Evolutionary conservation across 441 rosid species (phyloP).

Genomic region (Brassica hybrid): DNA sequence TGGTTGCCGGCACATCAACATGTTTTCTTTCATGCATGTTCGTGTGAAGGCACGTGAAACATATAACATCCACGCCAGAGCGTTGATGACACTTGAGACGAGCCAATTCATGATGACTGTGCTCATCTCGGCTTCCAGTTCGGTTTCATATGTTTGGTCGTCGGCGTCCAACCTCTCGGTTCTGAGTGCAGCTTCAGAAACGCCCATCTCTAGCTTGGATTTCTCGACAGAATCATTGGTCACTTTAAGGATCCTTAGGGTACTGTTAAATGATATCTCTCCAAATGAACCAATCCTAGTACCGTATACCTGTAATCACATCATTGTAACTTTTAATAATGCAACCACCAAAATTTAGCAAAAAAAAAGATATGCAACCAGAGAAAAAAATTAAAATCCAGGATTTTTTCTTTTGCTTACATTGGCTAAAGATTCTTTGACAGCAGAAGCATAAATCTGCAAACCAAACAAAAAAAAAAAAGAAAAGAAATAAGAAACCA

Average conservation of each 20-base stretch:
- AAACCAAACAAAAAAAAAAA: not conserved
- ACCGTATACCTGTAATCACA: slow-evolving; percentile 70
- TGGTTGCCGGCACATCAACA: slow-evolving; percentile 61
- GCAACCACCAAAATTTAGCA: not conserved
- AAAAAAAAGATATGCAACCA: not conserved
- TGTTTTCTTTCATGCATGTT: slow-evolving; percentile 50
- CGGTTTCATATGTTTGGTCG: slow-evolving; percentile 46
- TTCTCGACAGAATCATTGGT: slow-evolving; percentile 59
- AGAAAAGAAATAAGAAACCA: not conserved
- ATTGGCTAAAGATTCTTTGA: slow-evolving; percentile 6
- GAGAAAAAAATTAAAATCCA: not conserved
- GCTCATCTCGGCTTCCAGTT: slow-evolving; percentile 55
- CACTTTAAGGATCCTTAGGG: slow-evolving; percentile 46
- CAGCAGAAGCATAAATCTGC: slow-evolving; percentile 4
- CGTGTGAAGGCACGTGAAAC: slow-evolving; percentile 74
- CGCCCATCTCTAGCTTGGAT: slow-evolving; percentile 69
- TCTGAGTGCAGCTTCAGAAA: slow-evolving; percentile 65
- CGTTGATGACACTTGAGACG: slow-evolving; percentile 70
- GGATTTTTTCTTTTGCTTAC: not conserved
- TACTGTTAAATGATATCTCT: slow-evolving; percentile 82
- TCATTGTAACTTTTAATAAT: not conserved
- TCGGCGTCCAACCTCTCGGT: slow-evolving; percentile 56
- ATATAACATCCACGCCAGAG: slow-evolving; percentile 59
- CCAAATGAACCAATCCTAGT: slow-evolving; percentile 64
- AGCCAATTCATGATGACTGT: slow-evolving; percentile 65